Evolutionary conservation across 169 alveolate genomes (phyloP).

Genomic region (Ichthyophthirius multifiliis): DNA sequence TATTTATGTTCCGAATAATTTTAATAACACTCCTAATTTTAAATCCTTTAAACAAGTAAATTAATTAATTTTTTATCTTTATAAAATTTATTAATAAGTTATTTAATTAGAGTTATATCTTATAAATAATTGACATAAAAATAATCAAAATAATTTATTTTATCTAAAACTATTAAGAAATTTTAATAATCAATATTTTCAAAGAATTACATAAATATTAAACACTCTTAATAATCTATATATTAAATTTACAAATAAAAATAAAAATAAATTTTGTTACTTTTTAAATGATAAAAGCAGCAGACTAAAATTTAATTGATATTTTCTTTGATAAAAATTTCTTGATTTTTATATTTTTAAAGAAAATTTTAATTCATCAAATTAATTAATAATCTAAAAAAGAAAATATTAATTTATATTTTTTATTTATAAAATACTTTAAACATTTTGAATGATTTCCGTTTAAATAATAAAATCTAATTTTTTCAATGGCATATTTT

Average conservation of each 20-base stretch:
- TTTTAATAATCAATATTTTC: neutral
- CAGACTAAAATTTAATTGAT: neutral
- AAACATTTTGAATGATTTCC: neutral
- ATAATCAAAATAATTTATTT: neutral
- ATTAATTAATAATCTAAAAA: neutral
- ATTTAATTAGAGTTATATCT: neutral
- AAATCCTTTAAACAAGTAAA: neutral
- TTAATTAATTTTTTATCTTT: neutral
- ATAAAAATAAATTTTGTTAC: neutral
- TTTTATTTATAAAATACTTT: neutral
- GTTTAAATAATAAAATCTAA: neutral
- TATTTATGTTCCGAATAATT: neutral
- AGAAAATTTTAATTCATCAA: slow-evolving; percentile 10
- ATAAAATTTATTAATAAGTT: neutral
- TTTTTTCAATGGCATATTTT: neutral
- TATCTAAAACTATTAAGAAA: neutral
- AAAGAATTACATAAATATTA: neutral
- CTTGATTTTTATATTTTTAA: neutral
- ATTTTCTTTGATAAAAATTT: neutral
- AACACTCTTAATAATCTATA: neutral
- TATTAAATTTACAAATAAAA: neutral
- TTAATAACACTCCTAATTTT: neutral
- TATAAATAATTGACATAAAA: neutral
- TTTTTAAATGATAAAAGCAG: neutral
- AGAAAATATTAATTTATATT: neutral